These are phyloP conservation scores for Jaltomata sinuosa DNA, from an alignment of 257 asterid genomes.

Conservation along the genomic window DNA sequence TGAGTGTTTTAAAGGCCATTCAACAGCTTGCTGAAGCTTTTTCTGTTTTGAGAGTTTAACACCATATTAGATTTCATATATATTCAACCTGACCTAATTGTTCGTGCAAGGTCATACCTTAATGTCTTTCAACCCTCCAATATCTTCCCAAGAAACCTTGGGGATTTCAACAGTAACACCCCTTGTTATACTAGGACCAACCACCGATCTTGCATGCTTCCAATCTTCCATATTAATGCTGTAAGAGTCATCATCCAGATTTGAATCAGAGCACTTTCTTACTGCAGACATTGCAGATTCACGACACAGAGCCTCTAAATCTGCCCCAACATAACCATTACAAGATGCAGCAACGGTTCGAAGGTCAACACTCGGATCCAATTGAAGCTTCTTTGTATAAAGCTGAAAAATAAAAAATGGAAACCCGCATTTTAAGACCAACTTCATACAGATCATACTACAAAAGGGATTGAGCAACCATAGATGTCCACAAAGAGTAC, in stretches of 20 bases:
- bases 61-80: not conserved
- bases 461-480: not conserved
- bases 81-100: not conserved
- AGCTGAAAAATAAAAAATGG: conserved; percentile 37
- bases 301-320: conserved; percentile 89
- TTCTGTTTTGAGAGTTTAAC: conserved; percentile 48
- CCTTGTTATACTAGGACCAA: conserved; percentile 92
- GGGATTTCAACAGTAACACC: conserved; percentile 87
- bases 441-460: not conserved
- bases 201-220: conserved; percentile 68
- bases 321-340: conserved; percentile 97
- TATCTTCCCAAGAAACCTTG: conserved; percentile 90
- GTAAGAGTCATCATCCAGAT: conserved; percentile 12
- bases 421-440: not conserved
- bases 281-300: conserved; percentile 66
- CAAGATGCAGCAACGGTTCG: conserved; percentile 70
- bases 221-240: conserved; percentile 53
- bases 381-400: conserved; percentile 60
- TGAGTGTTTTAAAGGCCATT: conserved; percentile 89
- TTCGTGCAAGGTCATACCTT: conserved; percentile 44
- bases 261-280: conserved; percentile 31
- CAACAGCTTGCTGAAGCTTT: conserved; percentile 95
- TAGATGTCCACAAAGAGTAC: not conserved
- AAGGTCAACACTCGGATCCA: conserved; percentile 56
- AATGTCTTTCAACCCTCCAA: conserved; percentile 76